phyloP scores from a whole-genome alignment of 2,329 filamentous ascomycete species.

The Graphium sp. region DNA sequence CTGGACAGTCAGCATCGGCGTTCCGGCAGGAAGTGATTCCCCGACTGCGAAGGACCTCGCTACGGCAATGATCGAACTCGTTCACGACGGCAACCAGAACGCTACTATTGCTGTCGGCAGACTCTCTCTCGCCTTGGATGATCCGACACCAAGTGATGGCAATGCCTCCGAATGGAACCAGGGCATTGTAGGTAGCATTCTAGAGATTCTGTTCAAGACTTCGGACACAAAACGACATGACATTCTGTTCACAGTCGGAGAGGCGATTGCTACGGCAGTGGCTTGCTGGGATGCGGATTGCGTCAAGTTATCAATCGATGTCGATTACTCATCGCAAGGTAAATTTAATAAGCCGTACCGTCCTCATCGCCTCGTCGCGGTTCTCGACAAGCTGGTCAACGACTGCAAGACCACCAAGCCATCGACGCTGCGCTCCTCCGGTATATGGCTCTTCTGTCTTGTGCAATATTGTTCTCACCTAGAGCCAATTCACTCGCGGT shows the following conservation, averaged over 20 bases:
- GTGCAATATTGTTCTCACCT: constrained; percentile 80
- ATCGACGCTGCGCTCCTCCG: constrained; percentile 75
- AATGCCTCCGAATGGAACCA: constrained; percentile 17
- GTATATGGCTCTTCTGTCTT: constrained; percentile 86
- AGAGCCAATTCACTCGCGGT: constrained; percentile 51
- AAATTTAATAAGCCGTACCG: constrained; percentile 20
- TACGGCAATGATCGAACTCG: constrained; percentile 45
- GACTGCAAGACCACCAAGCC: constrained; percentile 79
- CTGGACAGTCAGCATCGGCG: constrained; percentile 24
- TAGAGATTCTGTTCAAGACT: constrained; percentile 55
- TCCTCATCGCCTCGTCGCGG: constrained; percentile 24
- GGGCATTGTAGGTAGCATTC: constrained; percentile 32
- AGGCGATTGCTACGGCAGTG: constrained; percentile 65
- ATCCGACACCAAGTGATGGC: too few species aligned
- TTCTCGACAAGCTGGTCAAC: constrained; percentile 56
- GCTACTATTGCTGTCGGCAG: constrained; percentile 71
- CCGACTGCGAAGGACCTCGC: constrained; percentile 25
- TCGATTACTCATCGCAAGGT: constrained; percentile 31
- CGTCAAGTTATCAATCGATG: constrained; percentile 58
- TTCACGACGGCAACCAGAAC: constrained; percentile 66
- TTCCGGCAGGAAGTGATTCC: constrained; percentile 11
- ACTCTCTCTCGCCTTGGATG: constrained; percentile 46
- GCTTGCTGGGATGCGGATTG: constrained; percentile 73
- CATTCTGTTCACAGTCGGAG: constrained; percentile 78
- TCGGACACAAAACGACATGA: constrained; percentile 78